Evolutionary conservation across 768 basidiomycete genomes (phyloP), one percentile per base, ranked within the genome.

Genomic region (Kwoniella mangroviensis): DNA sequence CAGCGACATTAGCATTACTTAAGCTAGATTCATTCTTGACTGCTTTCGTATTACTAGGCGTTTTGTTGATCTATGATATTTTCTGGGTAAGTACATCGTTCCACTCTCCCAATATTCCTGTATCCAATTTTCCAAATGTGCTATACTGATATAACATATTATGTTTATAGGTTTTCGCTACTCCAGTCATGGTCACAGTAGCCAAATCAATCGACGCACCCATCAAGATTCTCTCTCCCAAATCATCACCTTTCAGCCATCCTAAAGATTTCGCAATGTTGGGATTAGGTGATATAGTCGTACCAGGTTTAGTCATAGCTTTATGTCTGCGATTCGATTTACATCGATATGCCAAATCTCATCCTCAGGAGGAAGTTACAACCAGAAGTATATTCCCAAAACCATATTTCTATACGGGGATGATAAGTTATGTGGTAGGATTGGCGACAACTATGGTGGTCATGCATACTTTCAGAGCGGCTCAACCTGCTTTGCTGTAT

Each of bases 401-500:
- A 83, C 89, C 90, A 0, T 97, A 94, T 84, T 98, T 97, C 82
- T 84, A 80, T 51, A 86, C 90, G 11, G 85, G 87, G 43, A 79
- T 98, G 64, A 71, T 83, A 4, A 92, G 90, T 24, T 98, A 98
- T 83, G 84, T 90, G 22, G 65, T 85, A 43, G 94, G 93, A 1
- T 87, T 98, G 41, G 82, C 85, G 19, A 86, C 85, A 15, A 95
- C 95, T 9, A 93, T 97, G 88, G 77, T 82, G 0, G 91, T 95
- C 24, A 93, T 97, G 94, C 92, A 96, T 78, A 78, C 84, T 51
- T 90, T 89, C 74, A 85, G 86, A 41, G 86, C 86, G 7, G 93
- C 92, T 3, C 96, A 99, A 76, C 96, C 96, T 1, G 96, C 96
- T 1, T 84, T 99, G 65, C 85, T 99, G 55, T 99, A 98, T 83